These are phyloP conservation scores for Mycena haematopus DNA, from an alignment of 768 basidiomycete genomes.

Conservation along the genomic window DNA sequence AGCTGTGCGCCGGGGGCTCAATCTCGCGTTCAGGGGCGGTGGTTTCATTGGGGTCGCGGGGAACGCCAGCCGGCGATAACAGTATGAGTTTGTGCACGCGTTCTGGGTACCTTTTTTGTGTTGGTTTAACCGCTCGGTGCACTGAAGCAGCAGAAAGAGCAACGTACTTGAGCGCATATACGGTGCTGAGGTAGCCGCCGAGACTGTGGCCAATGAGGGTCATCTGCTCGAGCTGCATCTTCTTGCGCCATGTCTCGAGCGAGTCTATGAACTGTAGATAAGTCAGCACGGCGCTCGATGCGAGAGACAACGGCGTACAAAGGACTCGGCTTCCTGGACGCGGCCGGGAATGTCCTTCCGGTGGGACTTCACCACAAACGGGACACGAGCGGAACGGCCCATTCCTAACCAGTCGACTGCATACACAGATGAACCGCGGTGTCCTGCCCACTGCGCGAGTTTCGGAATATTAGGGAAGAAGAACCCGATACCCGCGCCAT, in stretches of 20 bases:
- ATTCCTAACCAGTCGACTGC: constrained; percentile 97
- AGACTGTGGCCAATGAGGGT: constrained; percentile 91
- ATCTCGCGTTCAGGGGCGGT: constrained; percentile 51
- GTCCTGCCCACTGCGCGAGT: constrained; percentile 75
- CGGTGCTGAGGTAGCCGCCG: constrained; percentile 87
- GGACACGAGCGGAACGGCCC: constrained; percentile 89
- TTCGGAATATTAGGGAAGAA: constrained; percentile 83
- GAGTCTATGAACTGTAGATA: constrained; percentile 74
- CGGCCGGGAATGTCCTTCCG: constrained; percentile 70
- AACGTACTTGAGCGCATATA: constrained; percentile 79
- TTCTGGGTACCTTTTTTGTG: constrained; percentile 49
- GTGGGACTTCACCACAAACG: constrained; percentile 76
- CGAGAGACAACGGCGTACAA: constrained; percentile 39
- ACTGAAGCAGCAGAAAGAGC: too few relatives aligned
- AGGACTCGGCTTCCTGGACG: constrained; percentile 85
- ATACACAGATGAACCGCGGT: constrained; percentile 71
- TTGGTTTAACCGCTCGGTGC: too few relatives aligned
- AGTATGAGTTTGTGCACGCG: constrained; percentile 86
- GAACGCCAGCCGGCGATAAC: constrained; percentile 92
- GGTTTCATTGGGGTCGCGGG: constrained; percentile 69
- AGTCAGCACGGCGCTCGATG: not conserved
- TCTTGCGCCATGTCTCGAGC: constrained; percentile 87
- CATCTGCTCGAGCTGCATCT: constrained; percentile 83
- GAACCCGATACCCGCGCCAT: constrained; percentile 92
- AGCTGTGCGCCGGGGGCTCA: constrained; percentile 33